phyloP scores from a whole-genome alignment of 805 yeast genomes.

The Debaryomyces maramus region DNA sequence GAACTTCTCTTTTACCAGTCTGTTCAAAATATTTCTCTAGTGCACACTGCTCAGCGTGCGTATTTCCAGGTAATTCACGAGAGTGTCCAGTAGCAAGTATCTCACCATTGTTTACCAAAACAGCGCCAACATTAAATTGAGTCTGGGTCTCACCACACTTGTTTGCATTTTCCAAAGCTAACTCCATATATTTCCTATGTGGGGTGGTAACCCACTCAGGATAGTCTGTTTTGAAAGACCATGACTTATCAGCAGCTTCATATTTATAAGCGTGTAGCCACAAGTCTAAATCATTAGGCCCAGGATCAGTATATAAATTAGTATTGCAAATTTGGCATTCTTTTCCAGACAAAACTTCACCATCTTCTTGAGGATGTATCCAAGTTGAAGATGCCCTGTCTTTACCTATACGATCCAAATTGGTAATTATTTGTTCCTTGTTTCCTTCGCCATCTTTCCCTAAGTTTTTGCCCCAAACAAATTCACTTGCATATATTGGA shows the following conservation, averaged over 20 bases:
- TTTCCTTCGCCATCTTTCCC: constrained; percentile 64
- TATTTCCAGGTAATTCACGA: constrained; percentile 88
- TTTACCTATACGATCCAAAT: constrained; percentile 70
- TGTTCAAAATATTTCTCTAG: constrained; percentile 63
- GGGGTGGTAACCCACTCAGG: constrained; percentile 81
- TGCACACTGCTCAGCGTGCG: constrained; percentile 97
- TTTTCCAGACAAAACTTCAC: constrained; percentile 64
- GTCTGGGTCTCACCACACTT: constrained; percentile 81
- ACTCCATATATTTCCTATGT: constrained; percentile 62
- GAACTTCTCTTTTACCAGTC: constrained; percentile 46
- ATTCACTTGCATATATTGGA: constrained; percentile 78
- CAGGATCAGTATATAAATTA: constrained; percentile 82
- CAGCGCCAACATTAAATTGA: constrained; percentile 94
- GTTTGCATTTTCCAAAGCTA: constrained; percentile 75
- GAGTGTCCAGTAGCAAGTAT: constrained; percentile 84
- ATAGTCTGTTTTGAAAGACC: constrained; percentile 74
- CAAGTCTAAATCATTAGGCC: constrained; percentile 78
- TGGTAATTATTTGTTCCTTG: constrained; percentile 44
- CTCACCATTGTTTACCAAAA: constrained; percentile 59
- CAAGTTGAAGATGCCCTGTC: constrained; percentile 65
- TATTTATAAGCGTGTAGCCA: constrained; percentile 92
- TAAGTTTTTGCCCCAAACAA: constrained; percentile 75
- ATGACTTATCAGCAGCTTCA: constrained; percentile 53
- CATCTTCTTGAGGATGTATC: constrained; percentile 57
- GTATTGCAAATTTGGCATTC: constrained; percentile 66